Percentiles rank a stretch among this genome's conserved stretches.
Conservation (phyloP, 495 filamentous ascomycete genomes). For the Aspergillus olivimuriae region DNA sequence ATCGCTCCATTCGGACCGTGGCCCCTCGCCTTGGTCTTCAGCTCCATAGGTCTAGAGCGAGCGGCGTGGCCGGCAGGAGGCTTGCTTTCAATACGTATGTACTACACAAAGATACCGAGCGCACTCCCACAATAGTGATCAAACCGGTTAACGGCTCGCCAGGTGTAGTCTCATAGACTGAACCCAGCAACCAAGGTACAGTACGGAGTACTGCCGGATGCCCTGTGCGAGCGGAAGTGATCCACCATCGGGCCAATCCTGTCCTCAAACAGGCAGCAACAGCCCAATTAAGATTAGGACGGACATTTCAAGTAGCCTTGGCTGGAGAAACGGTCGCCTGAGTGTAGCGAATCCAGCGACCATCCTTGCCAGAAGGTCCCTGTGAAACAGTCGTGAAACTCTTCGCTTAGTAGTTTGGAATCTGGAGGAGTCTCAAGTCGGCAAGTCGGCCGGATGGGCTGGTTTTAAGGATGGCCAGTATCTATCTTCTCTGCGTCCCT, state of each 20-base stretch:
- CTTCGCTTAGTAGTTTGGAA: not conserved
- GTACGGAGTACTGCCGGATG: too few species aligned
- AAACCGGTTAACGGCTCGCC: not conserved
- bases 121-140: too few species aligned
- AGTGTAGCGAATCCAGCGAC: not conserved
- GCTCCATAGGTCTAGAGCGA: too few species aligned
- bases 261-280: not conserved
- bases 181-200: too few species aligned
- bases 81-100: too few species aligned
- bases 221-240: constrained; percentile 1
- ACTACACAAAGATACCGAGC: too few species aligned
- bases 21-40: too few species aligned
- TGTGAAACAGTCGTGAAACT: constrained; percentile 8
- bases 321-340: not conserved
- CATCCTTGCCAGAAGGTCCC: not conserved
- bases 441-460: too few species aligned
- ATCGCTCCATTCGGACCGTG: too few species aligned
- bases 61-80: too few species aligned
- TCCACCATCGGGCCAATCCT: constrained; percentile 1
- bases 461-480: too few species aligned
- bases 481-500: too few species aligned
- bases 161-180: not conserved
- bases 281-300: constrained; percentile 2
- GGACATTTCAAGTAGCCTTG: not conserved
- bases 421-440: not conserved